Base-by-base conservation (phyloP, 306 rosid species). In the Cajanus cajan region DNA sequence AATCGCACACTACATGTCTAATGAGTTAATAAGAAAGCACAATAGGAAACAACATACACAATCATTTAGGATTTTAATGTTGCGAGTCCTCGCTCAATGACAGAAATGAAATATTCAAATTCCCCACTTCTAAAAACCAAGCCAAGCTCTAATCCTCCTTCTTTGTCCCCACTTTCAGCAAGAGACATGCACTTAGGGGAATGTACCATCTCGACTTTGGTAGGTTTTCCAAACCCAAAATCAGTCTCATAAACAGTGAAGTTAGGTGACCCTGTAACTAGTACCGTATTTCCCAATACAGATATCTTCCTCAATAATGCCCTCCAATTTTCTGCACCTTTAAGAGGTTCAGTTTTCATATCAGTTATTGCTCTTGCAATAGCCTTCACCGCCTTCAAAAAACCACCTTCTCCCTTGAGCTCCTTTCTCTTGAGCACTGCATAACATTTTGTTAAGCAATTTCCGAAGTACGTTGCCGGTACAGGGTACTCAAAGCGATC, bases 61-160 rank as follows among this genome's bases (percentile, higher is more conserved):
- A 15, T 12, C 22, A 15, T 48, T 48, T 55, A 72, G 24, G 55
- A 37, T n/a, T 48, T 68, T 6, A 50, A 59, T 59, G 78, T 24
- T 41, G 18, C 22, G 2, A 79, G 78, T 44, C 47, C 84, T 61
- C 21, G 64, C 18, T 79, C 2, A 59, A 74, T 4, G 0, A 68
- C 8, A 19, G 74, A 50, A 34, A 1, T 13, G 5, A 79, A 84
- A n/a, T 31, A 15, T 19, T 68, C 65, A 84, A 18, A 79, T 1
- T 79, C 74, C 0, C 12, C 25, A 28, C 31, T 28, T 28, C 7
- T 76, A 2, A 71, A 70, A 1, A 44, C 45, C 76, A 84, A 61
- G 0, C 87, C 87, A 80, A 84, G 10, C 52, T 84, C 87, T 70
- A 84, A 37, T n/a, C 87, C 87, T 12, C 79, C 84, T 19, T 79